Conservation (phyloP, 2,329 filamentous ascomycete species). For the Claviceps africana region DNA sequence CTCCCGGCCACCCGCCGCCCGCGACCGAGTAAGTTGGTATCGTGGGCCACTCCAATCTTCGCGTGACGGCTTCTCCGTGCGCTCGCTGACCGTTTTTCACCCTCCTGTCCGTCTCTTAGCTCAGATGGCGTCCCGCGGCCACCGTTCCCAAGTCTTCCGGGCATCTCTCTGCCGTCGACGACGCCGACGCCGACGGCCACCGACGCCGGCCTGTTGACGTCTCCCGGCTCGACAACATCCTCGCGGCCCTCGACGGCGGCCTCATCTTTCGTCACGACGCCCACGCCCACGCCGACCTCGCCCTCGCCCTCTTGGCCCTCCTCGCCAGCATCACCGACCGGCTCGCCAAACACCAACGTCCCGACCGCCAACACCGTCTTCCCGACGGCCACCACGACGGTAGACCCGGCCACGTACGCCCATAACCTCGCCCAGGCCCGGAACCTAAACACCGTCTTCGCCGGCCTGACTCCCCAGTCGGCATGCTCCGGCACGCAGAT, state of each 20-base stretch:
- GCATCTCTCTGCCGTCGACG: neutral
- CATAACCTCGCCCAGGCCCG: constrained; percentile 31
- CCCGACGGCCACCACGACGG: constrained; percentile 23
- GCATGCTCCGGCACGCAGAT: constrained; percentile 32
- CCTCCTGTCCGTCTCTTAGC: neutral
- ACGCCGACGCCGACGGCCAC: neutral
- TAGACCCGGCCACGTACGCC: constrained; percentile 27
- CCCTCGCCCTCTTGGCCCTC: neutral
- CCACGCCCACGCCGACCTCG: neutral
- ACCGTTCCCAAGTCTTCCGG: neutral
- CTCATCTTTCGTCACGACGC: neutral
- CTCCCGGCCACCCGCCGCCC: neutral
- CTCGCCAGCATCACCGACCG: constrained; percentile 17
- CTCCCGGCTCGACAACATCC: too few species aligned
- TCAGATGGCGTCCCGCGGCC: neutral
- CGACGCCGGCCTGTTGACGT: too few species aligned
- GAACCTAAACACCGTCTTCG: constrained; percentile 33
- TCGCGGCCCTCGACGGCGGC: neutral
- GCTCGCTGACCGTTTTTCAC: neutral
- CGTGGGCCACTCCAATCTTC: too few species aligned
- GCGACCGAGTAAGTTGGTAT: neutral
- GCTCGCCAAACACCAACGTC: constrained; percentile 22
- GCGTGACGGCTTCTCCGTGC: neutral
- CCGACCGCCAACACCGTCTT: constrained; percentile 28
- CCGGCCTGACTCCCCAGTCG: constrained; percentile 27